Conservation (phyloP, 2,329 filamentous ascomycete species). For the Leptographium procerum region DNA sequence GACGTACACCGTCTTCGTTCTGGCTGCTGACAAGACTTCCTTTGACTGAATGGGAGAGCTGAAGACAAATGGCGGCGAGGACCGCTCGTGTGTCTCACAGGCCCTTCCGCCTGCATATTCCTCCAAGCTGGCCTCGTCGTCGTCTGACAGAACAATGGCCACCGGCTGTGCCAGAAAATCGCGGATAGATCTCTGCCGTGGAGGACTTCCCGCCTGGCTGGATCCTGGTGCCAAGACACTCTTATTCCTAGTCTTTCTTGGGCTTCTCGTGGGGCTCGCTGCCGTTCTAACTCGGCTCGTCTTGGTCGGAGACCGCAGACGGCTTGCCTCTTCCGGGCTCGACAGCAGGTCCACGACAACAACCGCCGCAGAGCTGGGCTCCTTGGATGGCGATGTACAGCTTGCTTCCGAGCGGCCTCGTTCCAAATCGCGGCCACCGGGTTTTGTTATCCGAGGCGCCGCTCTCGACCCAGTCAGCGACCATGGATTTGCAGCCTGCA, state of each 20-base stretch:
- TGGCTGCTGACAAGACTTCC: no score
- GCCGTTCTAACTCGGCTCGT: background rate
- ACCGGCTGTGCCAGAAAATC: constrained; percentile 1
- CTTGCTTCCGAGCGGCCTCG: background rate
- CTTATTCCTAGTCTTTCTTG: background rate
- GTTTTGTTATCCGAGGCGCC: constrained; percentile 4
- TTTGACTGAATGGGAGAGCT: background rate
- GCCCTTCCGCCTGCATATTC: background rate
- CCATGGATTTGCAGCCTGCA: constrained; percentile 6
- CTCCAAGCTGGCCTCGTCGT: background rate
- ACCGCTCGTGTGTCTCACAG: background rate
- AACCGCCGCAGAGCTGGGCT: background rate
- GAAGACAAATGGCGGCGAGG: background rate
- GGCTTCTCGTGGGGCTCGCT: background rate
- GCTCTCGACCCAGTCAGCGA: constrained; percentile 1
- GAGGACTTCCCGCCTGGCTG: background rate
- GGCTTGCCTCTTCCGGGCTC: background rate
- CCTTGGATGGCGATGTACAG: background rate
- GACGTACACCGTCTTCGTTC: constrained; percentile 10
- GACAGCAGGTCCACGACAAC: constrained; percentile 2
- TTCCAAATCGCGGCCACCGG: background rate
- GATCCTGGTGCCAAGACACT: no score
- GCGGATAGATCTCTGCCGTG: constrained; percentile 8
- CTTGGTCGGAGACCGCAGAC: background rate
- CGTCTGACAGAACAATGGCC: background rate